Evolutionary conservation across 495 filamentous ascomycete genomes (phyloP), one percentile per base, ranked within the genome.

Genomic region (Letharia columbiana): DNA sequence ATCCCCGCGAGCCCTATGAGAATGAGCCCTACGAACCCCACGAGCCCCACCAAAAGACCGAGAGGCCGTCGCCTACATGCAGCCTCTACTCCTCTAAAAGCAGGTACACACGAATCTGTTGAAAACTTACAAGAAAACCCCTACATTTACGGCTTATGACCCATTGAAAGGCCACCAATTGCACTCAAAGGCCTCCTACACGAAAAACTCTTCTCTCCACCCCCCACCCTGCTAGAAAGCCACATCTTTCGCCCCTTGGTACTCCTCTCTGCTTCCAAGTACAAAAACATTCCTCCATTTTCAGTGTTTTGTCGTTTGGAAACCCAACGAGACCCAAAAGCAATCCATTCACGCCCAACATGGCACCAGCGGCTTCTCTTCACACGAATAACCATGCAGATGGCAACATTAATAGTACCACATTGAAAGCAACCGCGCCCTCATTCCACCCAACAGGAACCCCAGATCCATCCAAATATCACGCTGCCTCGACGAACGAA

Each of bases 401-500:
- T 61, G 52, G 52, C 70, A 71, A 67, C 39, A 71, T 72, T 64
- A 71, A 67, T 52, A 66, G 73, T 33, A 70, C 74, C 66, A 74
- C 70, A 65, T 68, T 79, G 72, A 82, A 81, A 64, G 73, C 79
- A 41, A 81, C 78, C 64, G 79, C 80, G 6, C 71, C 79, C n/a
- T 68, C 82, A 35, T 84, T 83, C 73, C 81, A 82, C 70, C 74
- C 79, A 40, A 75, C 77, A 37, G 76, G 78, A 68, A 77, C 75
- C 40, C 74, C 76, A 54, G 73, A 76, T 68, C 74, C 76, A 47
- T 80, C 80, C 57, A 78, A 79, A 65, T 92, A 91, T 79, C 95
- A 98, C 78, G 84, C 90, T 31, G 73, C 88, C 59, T 89, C 93
- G 33, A 91, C 91, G n/a, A 78, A 84, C 44, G 80, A 80, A 66